These are phyloP conservation scores for Leccinum subgranulosum DNA, from an alignment of 768 basidiomycete genomes.

Conservation along the genomic window DNA sequence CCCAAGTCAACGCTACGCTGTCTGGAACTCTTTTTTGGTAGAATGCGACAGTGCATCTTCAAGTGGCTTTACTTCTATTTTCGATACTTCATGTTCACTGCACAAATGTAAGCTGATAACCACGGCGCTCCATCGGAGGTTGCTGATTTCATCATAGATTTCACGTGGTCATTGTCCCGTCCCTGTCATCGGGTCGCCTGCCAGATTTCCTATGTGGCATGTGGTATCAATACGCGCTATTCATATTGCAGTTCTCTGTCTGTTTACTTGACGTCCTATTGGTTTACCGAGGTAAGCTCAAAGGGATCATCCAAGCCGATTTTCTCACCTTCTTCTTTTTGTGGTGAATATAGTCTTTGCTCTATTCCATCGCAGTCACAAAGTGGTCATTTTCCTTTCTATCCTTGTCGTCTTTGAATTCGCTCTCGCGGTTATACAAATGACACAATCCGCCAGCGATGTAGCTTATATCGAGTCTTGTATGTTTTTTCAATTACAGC, in stretches of 20 bases:
- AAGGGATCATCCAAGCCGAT: not conserved
- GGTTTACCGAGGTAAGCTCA: conserved; percentile 21
- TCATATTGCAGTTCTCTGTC: conserved; percentile 7
- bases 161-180: conserved; percentile 2
- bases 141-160: conserved; percentile 5
- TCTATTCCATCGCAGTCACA: conserved; percentile 35
- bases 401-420: conserved; percentile 17
- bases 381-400: conserved; percentile 20
- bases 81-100: conserved; percentile 13
- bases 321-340: not conserved
- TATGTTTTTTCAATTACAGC: conserved; percentile 20
- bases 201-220: conserved; percentile 4
- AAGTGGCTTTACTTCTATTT: conserved; percentile 21
- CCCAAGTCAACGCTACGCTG: too few species aligned
- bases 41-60: conserved; percentile 6
- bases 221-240: conserved; percentile 8
- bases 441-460: conserved; percentile 13
- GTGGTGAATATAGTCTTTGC: conserved; percentile 15
- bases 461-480: conserved; percentile 14
- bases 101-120: conserved; percentile 8
- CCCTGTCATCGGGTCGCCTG: conserved; percentile 7
- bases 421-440: conserved; percentile 11
- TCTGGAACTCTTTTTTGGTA: not conserved
- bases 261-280: conserved; percentile 21
- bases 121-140: not conserved